Conservation (phyloP, 2,329 filamentous ascomycete species). For the Aspergillus udagawae region DNA sequence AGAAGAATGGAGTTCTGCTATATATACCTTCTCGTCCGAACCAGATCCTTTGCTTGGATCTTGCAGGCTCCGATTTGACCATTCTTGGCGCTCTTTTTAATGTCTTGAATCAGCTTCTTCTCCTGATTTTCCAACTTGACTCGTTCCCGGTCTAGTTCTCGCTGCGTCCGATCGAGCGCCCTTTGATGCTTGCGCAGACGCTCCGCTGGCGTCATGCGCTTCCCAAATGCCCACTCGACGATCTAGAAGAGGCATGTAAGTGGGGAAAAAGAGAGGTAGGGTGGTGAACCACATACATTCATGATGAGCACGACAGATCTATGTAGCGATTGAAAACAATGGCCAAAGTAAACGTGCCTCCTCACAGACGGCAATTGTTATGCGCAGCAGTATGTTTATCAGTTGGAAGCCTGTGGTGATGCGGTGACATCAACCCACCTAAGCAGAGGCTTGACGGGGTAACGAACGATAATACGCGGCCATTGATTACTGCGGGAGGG, state of each 20-base stretch:
- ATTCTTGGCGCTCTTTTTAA: conserved; percentile 98
- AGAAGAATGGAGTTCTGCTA: neutral
- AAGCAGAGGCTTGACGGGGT: neutral
- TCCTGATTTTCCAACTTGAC: conserved; percentile 98
- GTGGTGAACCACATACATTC: conserved; percentile 8
- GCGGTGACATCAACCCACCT: conserved; percentile 5
- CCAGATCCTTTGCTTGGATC: conserved; percentile 96
- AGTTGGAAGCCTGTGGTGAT: neutral
- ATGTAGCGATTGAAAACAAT: neutral
- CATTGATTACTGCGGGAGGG: neutral
- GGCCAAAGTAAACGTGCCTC: neutral
- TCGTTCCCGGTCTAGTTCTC: conserved; percentile 90
- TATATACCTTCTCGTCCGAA: conserved; percentile 73
- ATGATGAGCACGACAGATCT: conserved; percentile 1
- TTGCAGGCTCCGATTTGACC: conserved; percentile 98
- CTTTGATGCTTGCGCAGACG: conserved; percentile 72
- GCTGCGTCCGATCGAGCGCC: conserved; percentile 93
- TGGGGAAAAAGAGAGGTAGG: conserved; percentile 4
- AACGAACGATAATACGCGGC: neutral
- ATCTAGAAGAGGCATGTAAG: conserved; percentile 57
- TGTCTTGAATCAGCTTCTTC: conserved; percentile 92
- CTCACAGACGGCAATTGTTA: neutral
- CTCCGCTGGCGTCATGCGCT: conserved; percentile 91
- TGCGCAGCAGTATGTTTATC: neutral
- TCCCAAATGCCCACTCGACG: conserved; percentile 98